Evolutionary conservation across 768 basidiomycete genomes (phyloP), one percentile per base, ranked within the genome.

Genomic region (Lactarius sanguifluus): DNA sequence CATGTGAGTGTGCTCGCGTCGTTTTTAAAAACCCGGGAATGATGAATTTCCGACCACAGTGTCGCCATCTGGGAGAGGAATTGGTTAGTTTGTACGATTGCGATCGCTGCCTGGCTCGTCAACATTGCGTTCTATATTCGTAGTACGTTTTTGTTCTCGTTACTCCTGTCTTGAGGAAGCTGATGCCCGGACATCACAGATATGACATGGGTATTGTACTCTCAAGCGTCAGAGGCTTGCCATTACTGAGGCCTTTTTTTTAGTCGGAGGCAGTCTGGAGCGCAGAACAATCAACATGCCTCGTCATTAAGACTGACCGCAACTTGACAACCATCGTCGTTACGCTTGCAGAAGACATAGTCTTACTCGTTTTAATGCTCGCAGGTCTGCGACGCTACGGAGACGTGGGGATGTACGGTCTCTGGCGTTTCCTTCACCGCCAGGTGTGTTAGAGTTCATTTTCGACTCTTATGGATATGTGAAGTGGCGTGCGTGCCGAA

Each of bases 381-480:
- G 15, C 45, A 6, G 67, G 67, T 57, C 41, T 68, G 41, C 64
- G 64, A 56, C 67, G 67, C 32, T 68, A 65, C 12, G 45, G 56
- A 28, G 54, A 65, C 16, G 34, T 59, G 28, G 64, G 67, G 16
- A 66, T 61, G 67, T 38, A 40, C 36, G 64, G 67, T 20, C 52
- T 68, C 55, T 68, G 67, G 67, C 54, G 67, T 25, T 38, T 68
- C 43, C 60, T 68, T 28, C 64, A 65, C n/a, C n/a, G 23, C 20
- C 67, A 68, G 23, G 67, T 66, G 36, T 30, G 67, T 64, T 7
- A 25, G 16, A 30, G 5, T 43, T 15, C 38, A 5, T 18, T 15
- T n/a, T 38, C 18, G 32, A 50, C 13, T 13, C 55, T 38, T 56
- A 43, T 20, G 25, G 10, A 56, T 30, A 56, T 43, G 20, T 56